Conservation (phyloP, 1,284 basidiomycete genomes). For the Coniferiporia sulphurascens region DNA sequence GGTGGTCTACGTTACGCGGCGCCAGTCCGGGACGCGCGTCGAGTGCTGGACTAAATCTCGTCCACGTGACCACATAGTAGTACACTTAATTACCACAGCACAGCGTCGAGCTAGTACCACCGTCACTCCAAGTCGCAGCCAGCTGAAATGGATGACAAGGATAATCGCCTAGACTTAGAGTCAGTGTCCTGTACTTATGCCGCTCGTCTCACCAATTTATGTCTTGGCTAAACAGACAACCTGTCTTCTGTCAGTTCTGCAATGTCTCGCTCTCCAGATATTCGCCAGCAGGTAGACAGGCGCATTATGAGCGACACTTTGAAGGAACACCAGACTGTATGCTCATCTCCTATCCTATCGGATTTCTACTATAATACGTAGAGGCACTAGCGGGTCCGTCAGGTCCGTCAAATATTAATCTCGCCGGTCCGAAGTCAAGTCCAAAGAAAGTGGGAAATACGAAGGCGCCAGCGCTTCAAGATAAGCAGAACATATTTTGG, state of each 20-base stretch:
- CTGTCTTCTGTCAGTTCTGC: constrained; percentile 20
- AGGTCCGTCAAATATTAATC: neutral
- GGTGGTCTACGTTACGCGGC: constrained; percentile 2
- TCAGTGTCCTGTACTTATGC: neutral
- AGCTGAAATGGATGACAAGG: constrained; percentile 4
- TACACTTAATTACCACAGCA: neutral
- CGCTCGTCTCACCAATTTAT: neutral
- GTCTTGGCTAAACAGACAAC: constrained; percentile 5
- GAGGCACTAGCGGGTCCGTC: neutral
- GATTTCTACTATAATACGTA: neutral
- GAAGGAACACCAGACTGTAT: constrained; percentile 3
- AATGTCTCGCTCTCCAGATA: constrained; percentile 16
- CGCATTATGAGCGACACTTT: constrained; percentile 24
- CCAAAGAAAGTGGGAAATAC: neutral
- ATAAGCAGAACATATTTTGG: constrained; percentile 57
- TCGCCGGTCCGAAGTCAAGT: neutral
- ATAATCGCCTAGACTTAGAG: neutral
- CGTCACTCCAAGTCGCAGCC: too few relatives aligned
- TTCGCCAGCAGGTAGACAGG: constrained; percentile 18
- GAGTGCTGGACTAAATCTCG: constrained; percentile 19
- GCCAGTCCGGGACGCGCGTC: constrained; percentile 49
- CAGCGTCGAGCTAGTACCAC: neutral
- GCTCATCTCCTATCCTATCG: neutral
- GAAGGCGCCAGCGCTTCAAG: neutral
- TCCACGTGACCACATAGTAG: neutral